Evolutionary conservation across 1,284 basidiomycete species (phyloP).

Genomic region (Pascua guehoae): DNA sequence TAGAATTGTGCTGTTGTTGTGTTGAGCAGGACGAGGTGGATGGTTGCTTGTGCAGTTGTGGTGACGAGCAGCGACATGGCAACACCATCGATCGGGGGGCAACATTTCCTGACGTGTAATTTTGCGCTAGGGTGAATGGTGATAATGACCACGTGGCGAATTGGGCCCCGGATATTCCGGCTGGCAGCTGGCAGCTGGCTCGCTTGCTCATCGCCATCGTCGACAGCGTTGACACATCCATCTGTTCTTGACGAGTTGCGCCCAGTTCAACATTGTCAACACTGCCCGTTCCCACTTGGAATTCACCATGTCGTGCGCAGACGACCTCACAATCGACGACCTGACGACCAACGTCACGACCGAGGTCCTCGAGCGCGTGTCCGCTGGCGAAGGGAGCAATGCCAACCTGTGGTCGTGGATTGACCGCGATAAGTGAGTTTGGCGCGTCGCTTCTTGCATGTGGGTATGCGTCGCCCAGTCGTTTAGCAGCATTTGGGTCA

Average conservation of each 20-base stretch:
- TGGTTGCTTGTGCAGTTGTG: neutral
- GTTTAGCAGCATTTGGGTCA: no score
- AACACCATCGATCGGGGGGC: neutral
- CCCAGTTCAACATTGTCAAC: neutral
- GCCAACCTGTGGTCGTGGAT: conserved; percentile 47
- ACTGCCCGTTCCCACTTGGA: no score
- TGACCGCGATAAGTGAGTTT: conserved; percentile 47
- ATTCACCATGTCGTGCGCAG: conserved; percentile 45
- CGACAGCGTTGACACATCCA: neutral
- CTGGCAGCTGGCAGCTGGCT: neutral
- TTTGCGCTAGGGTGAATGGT: no score
- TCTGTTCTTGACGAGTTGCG: neutral
- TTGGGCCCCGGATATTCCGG: conserved; percentile 1
- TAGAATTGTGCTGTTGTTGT: neutral
- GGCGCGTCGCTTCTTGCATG: no score
- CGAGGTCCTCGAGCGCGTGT: conserved; percentile 45
- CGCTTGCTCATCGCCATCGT: conserved; percentile 3
- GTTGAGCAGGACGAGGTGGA: no score
- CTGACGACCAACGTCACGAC: conserved; percentile 34
- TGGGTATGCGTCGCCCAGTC: no score
- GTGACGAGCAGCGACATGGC: neutral
- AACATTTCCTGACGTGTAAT: neutral
- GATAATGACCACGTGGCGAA: neutral
- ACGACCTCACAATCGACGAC: conserved; percentile 48
- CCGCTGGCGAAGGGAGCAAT: conserved; percentile 46